These are phyloP conservation scores for Diaporthe destruens DNA, from an alignment of 2,329 filamentous ascomycete genomes.

Conservation along the genomic window DNA sequence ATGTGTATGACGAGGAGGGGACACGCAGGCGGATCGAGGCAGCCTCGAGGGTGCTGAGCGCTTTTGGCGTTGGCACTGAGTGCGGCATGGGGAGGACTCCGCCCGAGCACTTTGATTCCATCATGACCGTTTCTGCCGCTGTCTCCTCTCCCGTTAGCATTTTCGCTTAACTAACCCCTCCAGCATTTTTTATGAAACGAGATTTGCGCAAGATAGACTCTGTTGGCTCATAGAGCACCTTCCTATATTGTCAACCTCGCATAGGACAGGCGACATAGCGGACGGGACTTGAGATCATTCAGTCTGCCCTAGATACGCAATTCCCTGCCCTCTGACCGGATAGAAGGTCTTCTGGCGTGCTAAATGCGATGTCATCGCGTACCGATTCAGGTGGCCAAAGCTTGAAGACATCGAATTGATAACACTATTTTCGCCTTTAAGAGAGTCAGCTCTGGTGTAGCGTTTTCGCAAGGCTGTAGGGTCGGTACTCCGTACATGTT, in stretches of 20 bases:
- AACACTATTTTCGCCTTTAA: background rate
- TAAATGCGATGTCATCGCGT: background rate
- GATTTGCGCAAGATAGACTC: too few species aligned
- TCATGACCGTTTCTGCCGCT: conserved; percentile 8
- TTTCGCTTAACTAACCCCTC: background rate
- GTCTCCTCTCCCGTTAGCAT: background rate
- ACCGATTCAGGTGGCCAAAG: background rate
- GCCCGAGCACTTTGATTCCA: background rate
- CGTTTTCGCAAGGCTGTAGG: too few species aligned
- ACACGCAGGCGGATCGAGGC: conserved; percentile 7
- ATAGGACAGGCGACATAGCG: background rate
- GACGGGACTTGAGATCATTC: too few species aligned
- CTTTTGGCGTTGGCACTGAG: conserved; percentile 19
- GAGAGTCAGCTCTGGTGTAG: background rate
- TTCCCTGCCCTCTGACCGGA: background rate
- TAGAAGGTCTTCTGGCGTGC: background rate
- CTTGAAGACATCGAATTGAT: background rate
- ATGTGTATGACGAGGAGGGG: conserved; percentile 18
- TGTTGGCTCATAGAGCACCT: background rate
- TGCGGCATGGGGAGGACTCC: conserved; percentile 9
- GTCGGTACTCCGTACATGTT: background rate
- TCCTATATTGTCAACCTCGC: too few species aligned
- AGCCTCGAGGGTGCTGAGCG: background rate
- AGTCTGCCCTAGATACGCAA: background rate
- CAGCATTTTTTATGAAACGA: background rate